phyloP scores from a whole-genome alignment of 176 grass and related monocot species.

The Bothriochloa decipiens region DNA sequence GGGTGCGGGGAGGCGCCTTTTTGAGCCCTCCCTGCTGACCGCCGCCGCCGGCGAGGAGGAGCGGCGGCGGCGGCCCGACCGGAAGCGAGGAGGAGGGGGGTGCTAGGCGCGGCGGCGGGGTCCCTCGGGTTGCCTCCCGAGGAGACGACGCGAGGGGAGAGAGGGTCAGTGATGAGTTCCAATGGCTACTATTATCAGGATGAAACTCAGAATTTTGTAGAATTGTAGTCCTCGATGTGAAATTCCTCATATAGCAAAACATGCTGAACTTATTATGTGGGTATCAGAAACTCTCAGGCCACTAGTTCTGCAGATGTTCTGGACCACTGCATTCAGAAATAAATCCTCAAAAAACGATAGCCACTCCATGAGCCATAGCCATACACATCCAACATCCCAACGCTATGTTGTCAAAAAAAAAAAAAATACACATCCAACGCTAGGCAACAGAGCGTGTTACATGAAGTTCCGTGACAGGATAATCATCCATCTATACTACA shows the following conservation, averaged over 20 bases:
- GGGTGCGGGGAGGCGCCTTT: too few relatives aligned
- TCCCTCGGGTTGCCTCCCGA: too few relatives aligned
- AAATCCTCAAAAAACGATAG: background rate
- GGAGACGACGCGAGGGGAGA: too few relatives aligned
- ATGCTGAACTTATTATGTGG: background rate
- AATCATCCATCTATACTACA: background rate
- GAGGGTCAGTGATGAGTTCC: too few relatives aligned
- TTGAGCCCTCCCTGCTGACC: too few relatives aligned
- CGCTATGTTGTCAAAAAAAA: too few relatives aligned
- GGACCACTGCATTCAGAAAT: background rate
- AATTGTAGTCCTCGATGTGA: background rate
- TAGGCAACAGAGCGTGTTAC: background rate
- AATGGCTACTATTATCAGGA: background rate
- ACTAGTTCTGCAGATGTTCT: background rate
- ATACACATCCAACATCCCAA: background rate
- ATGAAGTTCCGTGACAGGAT: slow-evolving; percentile 17
- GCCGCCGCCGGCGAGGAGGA: too few relatives aligned
- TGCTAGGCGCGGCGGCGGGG: too few relatives aligned
- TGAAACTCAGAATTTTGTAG: background rate
- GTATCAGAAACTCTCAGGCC: background rate
- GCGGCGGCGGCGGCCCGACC: too few relatives aligned
- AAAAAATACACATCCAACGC: background rate
- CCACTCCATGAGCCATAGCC: background rate
- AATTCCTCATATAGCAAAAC: background rate
- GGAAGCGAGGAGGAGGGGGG: too few relatives aligned